A percentile compares a stretch with the other conserved stretches of the same genome.
Conservation (phyloP, 1,284 basidiomycete species). For the Boletellus deceptivus region DNA sequence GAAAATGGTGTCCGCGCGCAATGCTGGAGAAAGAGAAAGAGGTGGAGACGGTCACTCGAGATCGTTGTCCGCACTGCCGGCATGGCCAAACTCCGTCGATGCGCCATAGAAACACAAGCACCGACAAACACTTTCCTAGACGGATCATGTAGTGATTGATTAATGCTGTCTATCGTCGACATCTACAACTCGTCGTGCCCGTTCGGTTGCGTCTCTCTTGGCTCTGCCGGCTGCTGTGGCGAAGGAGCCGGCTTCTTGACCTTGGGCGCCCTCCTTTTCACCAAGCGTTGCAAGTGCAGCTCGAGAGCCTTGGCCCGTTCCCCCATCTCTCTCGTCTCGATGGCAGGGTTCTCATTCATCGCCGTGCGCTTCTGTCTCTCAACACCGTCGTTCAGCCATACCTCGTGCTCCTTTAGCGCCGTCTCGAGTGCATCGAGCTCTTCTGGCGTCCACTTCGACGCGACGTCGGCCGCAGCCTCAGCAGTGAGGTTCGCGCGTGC, state of each 20-base stretch:
- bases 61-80: constrained; percentile 1
- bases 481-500: constrained; percentile 70
- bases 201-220: constrained; percentile 15
- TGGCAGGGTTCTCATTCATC: constrained; percentile 76
- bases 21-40: neutral
- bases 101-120: constrained; percentile 21
- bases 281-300: constrained; percentile 64
- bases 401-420: constrained; percentile 72
- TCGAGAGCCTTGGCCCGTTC: constrained; percentile 78
- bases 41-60: neutral
- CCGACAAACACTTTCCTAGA: constrained; percentile 23
- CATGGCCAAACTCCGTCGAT: neutral
- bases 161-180: constrained; percentile 12
- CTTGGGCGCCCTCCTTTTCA: constrained; percentile 63
- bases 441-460: constrained; percentile 77
- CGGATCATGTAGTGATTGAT: neutral
- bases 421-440: constrained; percentile 78
- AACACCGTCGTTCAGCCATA: constrained; percentile 77
- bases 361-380: constrained; percentile 76
- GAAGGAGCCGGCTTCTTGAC: constrained; percentile 41
- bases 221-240: constrained; percentile 19
- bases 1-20: constrained; percentile 4
- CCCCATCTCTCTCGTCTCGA: constrained; percentile 81
- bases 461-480: constrained; percentile 54
- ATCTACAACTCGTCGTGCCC: constrained; percentile 33